Conservation (phyloP, 306 rosid genomes). For the Comarum palustre region DNA sequence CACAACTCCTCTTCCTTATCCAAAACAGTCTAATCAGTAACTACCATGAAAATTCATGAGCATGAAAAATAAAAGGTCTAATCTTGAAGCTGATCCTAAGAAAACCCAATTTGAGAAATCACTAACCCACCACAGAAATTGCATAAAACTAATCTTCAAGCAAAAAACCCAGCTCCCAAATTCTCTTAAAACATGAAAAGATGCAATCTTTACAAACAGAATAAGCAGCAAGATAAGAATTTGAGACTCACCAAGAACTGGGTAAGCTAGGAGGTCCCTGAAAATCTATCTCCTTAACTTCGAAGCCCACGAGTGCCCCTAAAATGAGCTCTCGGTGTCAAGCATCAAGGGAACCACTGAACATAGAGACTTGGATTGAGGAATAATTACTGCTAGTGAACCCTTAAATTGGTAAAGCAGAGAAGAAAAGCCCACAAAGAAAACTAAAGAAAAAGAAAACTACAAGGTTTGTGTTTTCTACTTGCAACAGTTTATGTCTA, state of each 20-base stretch:
- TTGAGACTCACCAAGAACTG: slow-evolving; percentile 33
- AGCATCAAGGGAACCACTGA: slow-evolving; percentile 73
- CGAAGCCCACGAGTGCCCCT: slow-evolving; percentile 30
- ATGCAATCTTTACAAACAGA: slow-evolving; percentile 26
- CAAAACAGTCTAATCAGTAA: slow-evolving; percentile 12
- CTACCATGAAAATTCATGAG: slow-evolving; percentile 19
- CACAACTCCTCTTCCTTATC: slow-evolving; percentile 20
- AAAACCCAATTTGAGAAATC: slow-evolving; percentile 27
- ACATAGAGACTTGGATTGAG: slow-evolving; percentile 38
- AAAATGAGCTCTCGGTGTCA: slow-evolving; percentile 60
- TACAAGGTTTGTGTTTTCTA: slow-evolving; percentile 30
- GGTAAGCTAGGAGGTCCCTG: slow-evolving; percentile 27
- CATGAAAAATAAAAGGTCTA: slow-evolving; percentile 24
- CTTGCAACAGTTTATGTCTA: slow-evolving; percentile 37
- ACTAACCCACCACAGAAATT: slow-evolving; percentile 22
- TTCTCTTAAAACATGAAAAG: slow-evolving; percentile 23
- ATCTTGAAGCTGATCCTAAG: slow-evolving; percentile 33
- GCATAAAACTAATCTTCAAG: slow-evolving; percentile 13
- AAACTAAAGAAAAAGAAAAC: slow-evolving; percentile 14
- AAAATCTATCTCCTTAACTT: slow-evolving; percentile 34
- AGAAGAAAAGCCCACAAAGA: slow-evolving; percentile 26
- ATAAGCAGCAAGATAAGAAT: slow-evolving; percentile 23
- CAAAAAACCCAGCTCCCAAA: slow-evolving; percentile 10
- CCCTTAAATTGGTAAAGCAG: slow-evolving; percentile 38
- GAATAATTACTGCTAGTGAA: slow-evolving; percentile 40